These are phyloP conservation scores for Tetradesmus obliquus DNA, from an alignment of 139 green algal genomes.

Conservation along the genomic window DNA sequence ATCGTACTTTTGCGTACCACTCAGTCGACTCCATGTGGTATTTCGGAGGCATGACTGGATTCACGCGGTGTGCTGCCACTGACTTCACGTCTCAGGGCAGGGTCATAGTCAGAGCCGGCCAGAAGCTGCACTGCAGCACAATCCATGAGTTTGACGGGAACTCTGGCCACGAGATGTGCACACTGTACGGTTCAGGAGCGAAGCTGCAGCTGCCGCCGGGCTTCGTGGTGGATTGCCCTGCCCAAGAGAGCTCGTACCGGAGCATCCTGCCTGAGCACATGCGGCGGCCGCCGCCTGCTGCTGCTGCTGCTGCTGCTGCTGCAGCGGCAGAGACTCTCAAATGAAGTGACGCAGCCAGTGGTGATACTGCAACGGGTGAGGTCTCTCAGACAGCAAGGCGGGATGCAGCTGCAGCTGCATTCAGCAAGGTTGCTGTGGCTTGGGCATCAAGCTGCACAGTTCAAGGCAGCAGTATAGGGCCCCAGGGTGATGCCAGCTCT, in stretches of 20 bases:
- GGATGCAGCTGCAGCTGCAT: too few species aligned
- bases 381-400: too few species aligned
- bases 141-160: background rate
- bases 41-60: background rate
- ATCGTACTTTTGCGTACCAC: slow-evolving; percentile 36
- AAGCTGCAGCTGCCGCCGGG: background rate
- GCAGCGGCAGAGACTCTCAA: too few species aligned
- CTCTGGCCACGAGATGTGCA: background rate
- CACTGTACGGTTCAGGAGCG: background rate
- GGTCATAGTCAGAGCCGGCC: background rate
- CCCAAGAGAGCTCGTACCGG: background rate
- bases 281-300: background rate
- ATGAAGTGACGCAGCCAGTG: too few species aligned
- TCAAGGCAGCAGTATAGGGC: too few species aligned
- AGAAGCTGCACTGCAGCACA: background rate
- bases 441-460: too few species aligned
- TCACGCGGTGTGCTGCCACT: background rate
- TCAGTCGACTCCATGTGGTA: slow-evolving; percentile 31
- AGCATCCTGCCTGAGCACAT: background rate
- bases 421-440: too few species aligned
- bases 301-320: background rate
- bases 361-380: too few species aligned
- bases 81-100: slow-evolving; percentile 20
- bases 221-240: background rate
- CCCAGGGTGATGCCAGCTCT: too few species aligned